Percentiles rank a stretch among this genome's conserved stretches.
These are phyloP conservation scores for Fraxinus latifolia DNA, from an alignment of 305 asterid genomes.

Conservation along the genomic window DNA sequence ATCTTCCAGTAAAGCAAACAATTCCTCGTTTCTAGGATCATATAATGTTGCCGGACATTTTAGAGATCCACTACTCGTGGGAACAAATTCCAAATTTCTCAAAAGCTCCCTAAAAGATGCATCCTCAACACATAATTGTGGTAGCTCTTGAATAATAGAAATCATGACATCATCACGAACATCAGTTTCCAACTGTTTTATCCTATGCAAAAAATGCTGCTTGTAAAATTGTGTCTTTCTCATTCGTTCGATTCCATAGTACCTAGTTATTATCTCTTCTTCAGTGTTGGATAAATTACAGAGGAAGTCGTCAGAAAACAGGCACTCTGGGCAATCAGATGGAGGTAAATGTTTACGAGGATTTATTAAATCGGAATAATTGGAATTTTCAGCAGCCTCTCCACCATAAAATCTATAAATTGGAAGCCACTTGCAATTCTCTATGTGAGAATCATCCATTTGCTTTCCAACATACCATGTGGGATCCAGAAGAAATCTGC, in stretches of 20 bases:
- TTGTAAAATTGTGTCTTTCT: conserved; percentile 70
- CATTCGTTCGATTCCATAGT: conserved; percentile 74
- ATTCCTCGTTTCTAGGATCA: conserved; percentile 93
- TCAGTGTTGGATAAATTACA: conserved; percentile 53
- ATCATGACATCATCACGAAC: conserved; percentile 74
- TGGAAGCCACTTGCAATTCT: conserved; percentile 88
- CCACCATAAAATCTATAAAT: conserved; percentile 69
- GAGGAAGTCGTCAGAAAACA: conserved; percentile 61
- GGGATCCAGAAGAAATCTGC: conserved; percentile 74
- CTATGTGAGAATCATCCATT: conserved; percentile 71
- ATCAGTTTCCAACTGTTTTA: conserved; percentile 52
- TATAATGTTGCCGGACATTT: conserved; percentile 60
- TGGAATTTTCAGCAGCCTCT: conserved; percentile 51
- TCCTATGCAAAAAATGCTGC: conserved; percentile 53
- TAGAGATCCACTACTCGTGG: conserved; percentile 65
- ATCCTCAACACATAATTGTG: conserved; percentile 77
- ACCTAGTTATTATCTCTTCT: conserved; percentile 72
- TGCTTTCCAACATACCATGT: conserved; percentile 73
- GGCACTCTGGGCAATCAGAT: conserved; percentile 59
- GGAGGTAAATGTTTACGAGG: conserved; percentile 84
- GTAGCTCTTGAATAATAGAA: conserved; percentile 78
- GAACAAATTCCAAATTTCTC: conserved; percentile 68
- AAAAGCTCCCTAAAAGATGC: conserved; percentile 59
- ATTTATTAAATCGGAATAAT: conserved; percentile 71
- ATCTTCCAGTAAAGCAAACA: conserved; percentile 80